Percentiles rank a stretch among this genome's conserved stretches.
Conservation (phyloP, 2,329 filamentous ascomycete genomes). For the Sporothrix variecibatus region DNA sequence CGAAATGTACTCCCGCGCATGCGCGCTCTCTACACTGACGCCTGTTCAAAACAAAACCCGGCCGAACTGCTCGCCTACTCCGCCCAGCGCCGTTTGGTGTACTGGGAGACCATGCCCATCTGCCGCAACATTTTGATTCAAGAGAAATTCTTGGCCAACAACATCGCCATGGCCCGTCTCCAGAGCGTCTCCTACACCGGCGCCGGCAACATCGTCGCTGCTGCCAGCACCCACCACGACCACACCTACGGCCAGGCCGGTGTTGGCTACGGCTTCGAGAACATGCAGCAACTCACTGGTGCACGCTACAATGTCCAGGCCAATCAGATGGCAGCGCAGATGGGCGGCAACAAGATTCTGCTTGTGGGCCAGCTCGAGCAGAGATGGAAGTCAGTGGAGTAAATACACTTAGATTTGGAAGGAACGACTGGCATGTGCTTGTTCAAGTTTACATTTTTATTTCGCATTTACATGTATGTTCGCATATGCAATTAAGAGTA, state of each 20-base stretch:
- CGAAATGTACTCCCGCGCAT: slow-evolving; percentile 44
- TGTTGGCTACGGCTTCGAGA: slow-evolving; percentile 24
- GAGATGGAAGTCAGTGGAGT: slow-evolving; percentile 24
- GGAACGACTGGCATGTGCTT: too few relatives aligned
- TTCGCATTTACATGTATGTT: too few relatives aligned
- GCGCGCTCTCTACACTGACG: slow-evolving; percentile 38
- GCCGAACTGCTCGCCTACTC: slow-evolving; percentile 35
- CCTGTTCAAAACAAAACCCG: slow-evolving; percentile 33
- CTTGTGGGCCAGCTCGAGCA: slow-evolving; percentile 19
- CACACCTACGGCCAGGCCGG: slow-evolving; percentile 25
- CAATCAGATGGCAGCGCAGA: slow-evolving; percentile 1
- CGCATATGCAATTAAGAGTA: background rate
- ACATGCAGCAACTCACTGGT: slow-evolving; percentile 12
- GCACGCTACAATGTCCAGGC: slow-evolving; percentile 24
- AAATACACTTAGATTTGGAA: background rate
- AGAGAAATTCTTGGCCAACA: background rate
- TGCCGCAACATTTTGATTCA: slow-evolving; percentile 26
- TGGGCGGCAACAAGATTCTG: slow-evolving; percentile 11
- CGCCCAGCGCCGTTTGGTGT: slow-evolving; percentile 37
- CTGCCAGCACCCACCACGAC: background rate
- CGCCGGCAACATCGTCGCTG: background rate
- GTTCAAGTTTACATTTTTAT: background rate
- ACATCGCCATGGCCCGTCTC: background rate
- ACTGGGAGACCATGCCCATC: slow-evolving; percentile 38
- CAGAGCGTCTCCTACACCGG: slow-evolving; percentile 10